Percentiles rank a stretch among this genome's conserved stretches.
phyloP scores from a whole-genome alignment of 345 rosid species.

The Citrus maxima region DNA sequence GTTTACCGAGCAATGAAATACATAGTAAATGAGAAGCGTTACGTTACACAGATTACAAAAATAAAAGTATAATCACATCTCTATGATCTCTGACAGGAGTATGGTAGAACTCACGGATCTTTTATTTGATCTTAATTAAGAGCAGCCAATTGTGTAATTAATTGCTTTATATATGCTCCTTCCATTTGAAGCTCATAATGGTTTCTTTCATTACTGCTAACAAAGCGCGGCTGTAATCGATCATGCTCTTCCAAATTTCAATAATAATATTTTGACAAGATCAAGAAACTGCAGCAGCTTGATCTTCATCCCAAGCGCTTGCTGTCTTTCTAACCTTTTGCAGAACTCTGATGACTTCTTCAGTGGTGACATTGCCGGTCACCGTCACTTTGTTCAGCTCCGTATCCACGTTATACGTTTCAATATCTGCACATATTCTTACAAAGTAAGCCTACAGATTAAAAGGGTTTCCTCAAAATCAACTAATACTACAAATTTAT shows the following conservation, averaged over 20 bases:
- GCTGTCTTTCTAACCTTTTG: constrained; percentile 75
- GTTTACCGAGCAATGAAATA: not conserved
- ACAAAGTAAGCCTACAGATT: not conserved
- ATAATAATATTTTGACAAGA: no score
- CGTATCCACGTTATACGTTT: constrained; percentile 73
- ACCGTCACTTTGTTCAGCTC: constrained; percentile 78
- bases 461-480: not conserved
- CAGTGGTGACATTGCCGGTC: constrained; percentile 72
- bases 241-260: no score
- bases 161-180: not conserved
- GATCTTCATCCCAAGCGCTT: constrained; percentile 40
- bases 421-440: constrained; percentile 43
- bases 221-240: not conserved
- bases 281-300: not conserved
- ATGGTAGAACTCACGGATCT: not conserved
- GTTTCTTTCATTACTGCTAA: not conserved
- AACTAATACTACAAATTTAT: not conserved
- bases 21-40: no score
- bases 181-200: not conserved
- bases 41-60: not conserved
- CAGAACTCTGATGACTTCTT: constrained; percentile 66
- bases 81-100: not conserved
- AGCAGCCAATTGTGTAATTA: not conserved
- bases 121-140: not conserved
- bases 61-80: not conserved